Conservation (phyloP, 2,329 filamentous ascomycete species). For the Sporothrix sp. region DNA sequence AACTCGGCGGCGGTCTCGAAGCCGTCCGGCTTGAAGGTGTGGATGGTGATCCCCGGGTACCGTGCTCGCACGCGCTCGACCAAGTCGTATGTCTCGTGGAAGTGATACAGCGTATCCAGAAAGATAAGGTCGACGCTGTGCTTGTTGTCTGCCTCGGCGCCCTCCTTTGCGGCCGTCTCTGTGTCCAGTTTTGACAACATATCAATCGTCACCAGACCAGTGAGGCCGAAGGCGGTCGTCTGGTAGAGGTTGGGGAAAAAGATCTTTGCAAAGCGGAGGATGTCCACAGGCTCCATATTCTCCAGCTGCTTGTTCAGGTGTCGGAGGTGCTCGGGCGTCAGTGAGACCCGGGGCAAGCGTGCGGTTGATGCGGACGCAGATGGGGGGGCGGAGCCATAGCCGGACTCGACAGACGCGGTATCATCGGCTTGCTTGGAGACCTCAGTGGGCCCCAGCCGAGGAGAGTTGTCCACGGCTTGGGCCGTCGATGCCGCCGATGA, state of each 20-base stretch:
- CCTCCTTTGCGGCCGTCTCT: conserved; percentile 37
- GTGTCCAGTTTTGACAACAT: conserved; percentile 69
- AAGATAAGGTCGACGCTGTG: conserved; percentile 58
- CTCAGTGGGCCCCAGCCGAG: conserved; percentile 26
- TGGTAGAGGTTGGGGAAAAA: conserved; percentile 85
- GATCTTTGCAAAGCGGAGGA: conserved; percentile 84
- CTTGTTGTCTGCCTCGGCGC: background rate
- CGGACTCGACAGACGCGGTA: conserved; percentile 57
- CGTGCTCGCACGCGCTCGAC: conserved; percentile 63
- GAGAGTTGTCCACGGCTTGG: conserved; percentile 22
- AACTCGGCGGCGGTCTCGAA: conserved; percentile 67
- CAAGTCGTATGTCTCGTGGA: conserved; percentile 64
- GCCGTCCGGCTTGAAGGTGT: conserved; percentile 81
- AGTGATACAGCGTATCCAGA: conserved; percentile 77
- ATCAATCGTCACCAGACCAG: conserved; percentile 72
- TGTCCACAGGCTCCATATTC: conserved; percentile 78
- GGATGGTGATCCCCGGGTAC: conserved; percentile 72
- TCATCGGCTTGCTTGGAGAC: conserved; percentile 33
- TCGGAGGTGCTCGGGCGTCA: conserved; percentile 79
- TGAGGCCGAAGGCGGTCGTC: conserved; percentile 73
- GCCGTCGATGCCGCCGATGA: background rate
- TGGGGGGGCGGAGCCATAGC: conserved; percentile 59
- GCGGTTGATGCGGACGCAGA: conserved; percentile 46
- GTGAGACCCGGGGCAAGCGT: conserved; percentile 67
- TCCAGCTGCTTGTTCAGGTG: conserved; percentile 87